These are phyloP conservation scores for Monosporascus sp. DNA, from an alignment of 2,329 filamentous ascomycete genomes.

Conservation along the genomic window DNA sequence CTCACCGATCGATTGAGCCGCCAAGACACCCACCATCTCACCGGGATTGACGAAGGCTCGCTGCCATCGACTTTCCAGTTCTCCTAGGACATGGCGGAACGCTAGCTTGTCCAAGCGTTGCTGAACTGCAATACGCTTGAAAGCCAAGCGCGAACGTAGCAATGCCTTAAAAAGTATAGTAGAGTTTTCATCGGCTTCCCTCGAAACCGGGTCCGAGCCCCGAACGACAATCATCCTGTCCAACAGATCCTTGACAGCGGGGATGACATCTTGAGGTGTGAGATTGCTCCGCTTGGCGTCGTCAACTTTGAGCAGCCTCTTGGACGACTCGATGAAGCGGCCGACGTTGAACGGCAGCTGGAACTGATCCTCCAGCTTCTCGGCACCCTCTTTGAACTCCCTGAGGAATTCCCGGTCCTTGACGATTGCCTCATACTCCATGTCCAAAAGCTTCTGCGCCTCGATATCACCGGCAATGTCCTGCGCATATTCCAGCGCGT, in stretches of 20 bases:
- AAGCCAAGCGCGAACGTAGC: constrained; percentile 81
- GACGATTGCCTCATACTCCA: constrained; percentile 75
- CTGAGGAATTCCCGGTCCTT: constrained; percentile 74
- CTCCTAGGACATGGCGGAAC: constrained; percentile 86
- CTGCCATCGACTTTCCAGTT: constrained; percentile 83
- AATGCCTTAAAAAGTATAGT: constrained; percentile 91
- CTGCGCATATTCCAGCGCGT: constrained; percentile 78
- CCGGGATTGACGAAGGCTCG: constrained; percentile 83
- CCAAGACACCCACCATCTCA: constrained; percentile 97
- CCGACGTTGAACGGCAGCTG: constrained; percentile 89
- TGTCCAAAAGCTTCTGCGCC: constrained; percentile 79
- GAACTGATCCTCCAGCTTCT: constrained; percentile 78
- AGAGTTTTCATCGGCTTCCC: constrained; percentile 81
- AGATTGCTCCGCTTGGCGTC: constrained; percentile 82
- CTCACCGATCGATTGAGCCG: constrained; percentile 97
- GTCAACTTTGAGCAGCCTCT: constrained; percentile 85
- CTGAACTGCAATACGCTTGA: constrained; percentile 84
- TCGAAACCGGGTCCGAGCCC: constrained; percentile 74
- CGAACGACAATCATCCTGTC: constrained; percentile 79
- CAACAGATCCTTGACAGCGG: constrained; percentile 68
- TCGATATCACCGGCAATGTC: constrained; percentile 84
- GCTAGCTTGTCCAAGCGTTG: constrained; percentile 86
- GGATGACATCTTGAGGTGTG: constrained; percentile 81
- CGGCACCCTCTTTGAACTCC: constrained; percentile 51
- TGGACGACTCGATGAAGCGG: constrained; percentile 85